Percentiles rank a stretch among this genome's conserved stretches.
Conservation (phyloP, 208 protist genomes). For the Zelonia costaricensis region DNA sequence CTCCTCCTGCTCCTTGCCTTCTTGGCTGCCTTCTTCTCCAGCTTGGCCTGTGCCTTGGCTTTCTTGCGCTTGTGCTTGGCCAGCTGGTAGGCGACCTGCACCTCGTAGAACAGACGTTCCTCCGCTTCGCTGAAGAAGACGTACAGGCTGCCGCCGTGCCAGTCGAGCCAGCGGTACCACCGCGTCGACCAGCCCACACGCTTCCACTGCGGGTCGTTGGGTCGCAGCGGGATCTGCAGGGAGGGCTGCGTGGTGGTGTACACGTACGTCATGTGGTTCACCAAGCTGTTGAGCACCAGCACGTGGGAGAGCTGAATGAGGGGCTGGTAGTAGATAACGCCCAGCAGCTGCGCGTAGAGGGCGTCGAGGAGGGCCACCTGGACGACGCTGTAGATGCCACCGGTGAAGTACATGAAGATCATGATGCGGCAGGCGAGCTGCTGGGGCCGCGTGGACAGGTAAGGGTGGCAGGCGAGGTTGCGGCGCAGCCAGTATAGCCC, state of each 20-base stretch:
- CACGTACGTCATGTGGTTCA: constrained; percentile 76
- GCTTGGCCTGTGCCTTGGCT: neutral
- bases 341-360: constrained; percentile 54
- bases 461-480: constrained; percentile 59
- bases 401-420: constrained; percentile 77
- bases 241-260: constrained; percentile 67
- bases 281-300: constrained; percentile 66
- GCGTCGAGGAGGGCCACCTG: constrained; percentile 46
- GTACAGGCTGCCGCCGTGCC: constrained; percentile 81
- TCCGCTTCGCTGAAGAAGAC: constrained; percentile 77
- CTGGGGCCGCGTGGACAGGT: constrained; percentile 75
- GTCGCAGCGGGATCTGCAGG: constrained; percentile 59
- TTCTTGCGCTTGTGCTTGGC: neutral
- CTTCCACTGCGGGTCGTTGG: constrained; percentile 66
- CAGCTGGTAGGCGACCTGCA: constrained; percentile 45
- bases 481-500: constrained; percentile 54
- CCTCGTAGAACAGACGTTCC: constrained; percentile 59
- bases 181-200: constrained; percentile 57
- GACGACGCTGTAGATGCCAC: constrained; percentile 57
- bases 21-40: neutral
- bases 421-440: constrained; percentile 82
- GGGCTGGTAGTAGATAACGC: constrained; percentile 66
- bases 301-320: constrained; percentile 66
- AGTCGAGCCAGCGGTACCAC: constrained; percentile 81
- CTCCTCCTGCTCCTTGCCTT: neutral